phyloP scores from a whole-genome alignment of 352 stramenopile genomes.

The Phytopythium litorale region DNA sequence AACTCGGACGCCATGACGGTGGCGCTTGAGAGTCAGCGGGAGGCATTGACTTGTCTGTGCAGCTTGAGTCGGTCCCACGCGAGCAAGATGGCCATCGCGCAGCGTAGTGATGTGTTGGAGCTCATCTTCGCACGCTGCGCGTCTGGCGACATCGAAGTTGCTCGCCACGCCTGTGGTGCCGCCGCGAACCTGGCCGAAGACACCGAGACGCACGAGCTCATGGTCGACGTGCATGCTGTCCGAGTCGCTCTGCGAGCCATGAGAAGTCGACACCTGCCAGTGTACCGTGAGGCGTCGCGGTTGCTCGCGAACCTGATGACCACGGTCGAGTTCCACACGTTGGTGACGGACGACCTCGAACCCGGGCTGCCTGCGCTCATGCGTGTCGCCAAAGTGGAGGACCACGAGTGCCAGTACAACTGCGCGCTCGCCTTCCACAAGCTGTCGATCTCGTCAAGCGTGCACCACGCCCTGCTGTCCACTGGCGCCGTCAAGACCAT shows the following conservation, averaged over 20 bases:
- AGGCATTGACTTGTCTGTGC: conserved; percentile 87
- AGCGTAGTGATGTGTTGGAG: conserved; percentile 28
- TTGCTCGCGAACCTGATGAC: conserved; percentile 89
- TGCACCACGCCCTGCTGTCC: conserved; percentile 64
- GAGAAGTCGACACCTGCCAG: conserved; percentile 82
- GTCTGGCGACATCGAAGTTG: conserved; percentile 87
- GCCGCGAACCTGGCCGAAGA: conserved; percentile 92
- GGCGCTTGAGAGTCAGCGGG: conserved; percentile 84
- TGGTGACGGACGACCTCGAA: conserved; percentile 74
- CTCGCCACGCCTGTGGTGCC: conserved; percentile 88
- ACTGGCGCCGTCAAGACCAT: conserved; percentile 59
- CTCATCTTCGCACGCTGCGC: conserved; percentile 74
- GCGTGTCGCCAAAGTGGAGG: conserved; percentile 85
- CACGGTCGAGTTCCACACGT: conserved; percentile 72
- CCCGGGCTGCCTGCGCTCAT: conserved; percentile 79
- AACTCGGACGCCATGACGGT: conserved; percentile 19
- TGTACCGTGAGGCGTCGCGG: conserved; percentile 91
- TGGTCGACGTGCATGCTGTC: conserved; percentile 88
- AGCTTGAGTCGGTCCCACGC: conserved; percentile 73
- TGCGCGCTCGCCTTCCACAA: conserved; percentile 87
- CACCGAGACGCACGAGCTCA: conserved; percentile 65
- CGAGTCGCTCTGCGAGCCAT: conserved; percentile 87
- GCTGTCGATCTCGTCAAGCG: conserved; percentile 66
- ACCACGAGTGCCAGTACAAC: conserved; percentile 92
- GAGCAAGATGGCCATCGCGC: conserved; percentile 77